These are phyloP conservation scores for Patellaria atrata DNA, from an alignment of 495 filamentous ascomycete genomes.

Conservation along the genomic window DNA sequence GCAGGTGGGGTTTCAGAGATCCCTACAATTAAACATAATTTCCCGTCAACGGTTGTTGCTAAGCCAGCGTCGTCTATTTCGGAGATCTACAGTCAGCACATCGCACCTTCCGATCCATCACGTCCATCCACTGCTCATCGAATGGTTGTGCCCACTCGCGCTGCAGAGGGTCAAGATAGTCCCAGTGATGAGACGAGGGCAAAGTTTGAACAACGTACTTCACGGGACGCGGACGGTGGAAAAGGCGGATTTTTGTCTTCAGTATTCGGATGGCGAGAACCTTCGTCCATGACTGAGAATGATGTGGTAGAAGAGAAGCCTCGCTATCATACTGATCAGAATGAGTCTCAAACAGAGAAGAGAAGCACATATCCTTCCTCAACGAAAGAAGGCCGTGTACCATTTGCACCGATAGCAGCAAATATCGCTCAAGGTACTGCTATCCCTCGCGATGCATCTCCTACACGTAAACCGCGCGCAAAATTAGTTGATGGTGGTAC, in stretches of 20 bases:
- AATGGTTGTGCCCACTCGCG: neutral
- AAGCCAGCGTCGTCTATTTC: constrained; percentile 6
- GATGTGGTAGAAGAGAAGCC: constrained; percentile 1
- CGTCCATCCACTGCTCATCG: constrained; percentile 16
- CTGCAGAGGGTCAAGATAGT: constrained; percentile 4
- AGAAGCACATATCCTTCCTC: neutral
- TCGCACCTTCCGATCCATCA: constrained; percentile 11
- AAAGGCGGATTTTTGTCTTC: constrained; percentile 12
- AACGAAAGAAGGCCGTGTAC: constrained; percentile 6
- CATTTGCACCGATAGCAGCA: constrained; percentile 7
- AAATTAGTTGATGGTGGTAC: constrained; percentile 23
- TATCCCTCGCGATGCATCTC: neutral
- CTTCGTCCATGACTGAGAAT: neutral
- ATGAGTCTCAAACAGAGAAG: neutral
- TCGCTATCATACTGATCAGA: neutral
- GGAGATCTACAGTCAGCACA: constrained; percentile 9
- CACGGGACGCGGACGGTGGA: neutral
- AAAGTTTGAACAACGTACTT: neutral
- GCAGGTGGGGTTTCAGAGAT: no score
- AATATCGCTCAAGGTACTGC: constrained; percentile 7
- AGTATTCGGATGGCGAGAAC: constrained; percentile 9
- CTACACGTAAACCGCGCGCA: constrained; percentile 3
- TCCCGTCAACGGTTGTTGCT: neutral
- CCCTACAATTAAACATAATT: constrained; percentile 4
- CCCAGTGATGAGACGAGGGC: neutral